Base-by-base conservation (phyloP, 768 basidiomycete species). In the Amanita pallidorosea region DNA sequence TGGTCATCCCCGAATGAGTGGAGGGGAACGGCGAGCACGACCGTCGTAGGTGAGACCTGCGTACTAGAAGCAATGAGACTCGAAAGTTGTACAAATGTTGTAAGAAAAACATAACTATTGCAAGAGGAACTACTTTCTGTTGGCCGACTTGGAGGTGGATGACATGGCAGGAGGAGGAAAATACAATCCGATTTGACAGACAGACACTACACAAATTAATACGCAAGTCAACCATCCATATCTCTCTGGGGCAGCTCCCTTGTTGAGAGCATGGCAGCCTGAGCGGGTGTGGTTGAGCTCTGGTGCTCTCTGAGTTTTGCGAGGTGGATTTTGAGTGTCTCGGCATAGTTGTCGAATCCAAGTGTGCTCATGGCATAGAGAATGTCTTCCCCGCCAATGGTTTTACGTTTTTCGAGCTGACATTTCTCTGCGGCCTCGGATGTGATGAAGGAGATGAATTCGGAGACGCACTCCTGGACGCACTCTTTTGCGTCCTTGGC, bases 401-500 rank as follows among this genome's bases (percentile, higher is more conserved):
- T 98, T 73, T 98, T 98, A 55, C 95, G 78, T 68, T 98, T 98
- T 72, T 97, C 94, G 58, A 87, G 73, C 62, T 87, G 79, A 57
- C 92, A 94, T 61, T 91, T 91, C 67, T 97, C 95, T 13, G 90
- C 91, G 4, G 95, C 95, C 66, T 98, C 95, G 40, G 85, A 88
- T 25, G 94, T 96, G 70, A 98, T 92, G 76, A 98, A 98, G 58
- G 83, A 84, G 65, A 98, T 97, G 73, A 96, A 98, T 70, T 98
- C 95, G 38, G 88, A 92, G 51, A 96, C 91, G 67, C 94, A 96
- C 69, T 97, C 95, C 65, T 98, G 95, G 38, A 97, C 91, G 67
- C 90, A 93, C 69, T 98, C 95, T 64, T 98, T 98, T 41, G 93
- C 93, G 67, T 98, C 95, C 66, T 97, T 97, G 7, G 90, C 88